Evolutionary conservation across 495 filamentous ascomycete species (phyloP), one percentile per base, ranked within the genome.

Genomic region (Hypoxylon lenormandii): DNA sequence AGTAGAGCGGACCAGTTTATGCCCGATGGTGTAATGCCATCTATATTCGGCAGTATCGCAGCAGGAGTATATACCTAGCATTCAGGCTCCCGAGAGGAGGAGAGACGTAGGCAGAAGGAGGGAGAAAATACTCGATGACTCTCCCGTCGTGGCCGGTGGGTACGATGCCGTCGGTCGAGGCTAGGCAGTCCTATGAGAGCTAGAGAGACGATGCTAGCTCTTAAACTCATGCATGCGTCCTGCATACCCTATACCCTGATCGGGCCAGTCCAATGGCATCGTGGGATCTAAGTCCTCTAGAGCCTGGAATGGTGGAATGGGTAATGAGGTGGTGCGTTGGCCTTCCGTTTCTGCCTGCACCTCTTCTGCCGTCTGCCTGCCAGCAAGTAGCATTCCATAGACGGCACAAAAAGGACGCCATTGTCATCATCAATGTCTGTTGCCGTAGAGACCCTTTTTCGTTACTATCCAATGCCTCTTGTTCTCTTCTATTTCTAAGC

Each of bases 291-390:
- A 26, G 33, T 61, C 50, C 57, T 8, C 21, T 38, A 58, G 53
- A 69, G 26, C 11, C 53, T 38, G 67, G 48, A 65, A 66, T 52
- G 36, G 30, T 33, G 30, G 30, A 33, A 7, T 33, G 6, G 30
- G 4, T 37, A 66, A 66, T 47, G 62, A 55, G 57, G 56, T 66
- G 64, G 58, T 67, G 63, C 63, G 69, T 68, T 72, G 69, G 63
- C 69, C 42, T 48, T 21, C 58, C 48, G 53, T 50, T 63, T 63
- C 52, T 68, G 54, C 62, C 53, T 66, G 52, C 52, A 58, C 43
- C 47, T 66, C 52, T 55, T 55, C 50, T 61, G 26, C 58, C 58
- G 46, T 60, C 63, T 61, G 48, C 53, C 49, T 63, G 33, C 52
- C 38, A 59, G 69, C 69, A 52, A 72, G 63, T 72, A 52, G 53